Base-by-base conservation (phyloP, 2,329 filamentous ascomycete species). In the Ustulina deusta region DNA sequence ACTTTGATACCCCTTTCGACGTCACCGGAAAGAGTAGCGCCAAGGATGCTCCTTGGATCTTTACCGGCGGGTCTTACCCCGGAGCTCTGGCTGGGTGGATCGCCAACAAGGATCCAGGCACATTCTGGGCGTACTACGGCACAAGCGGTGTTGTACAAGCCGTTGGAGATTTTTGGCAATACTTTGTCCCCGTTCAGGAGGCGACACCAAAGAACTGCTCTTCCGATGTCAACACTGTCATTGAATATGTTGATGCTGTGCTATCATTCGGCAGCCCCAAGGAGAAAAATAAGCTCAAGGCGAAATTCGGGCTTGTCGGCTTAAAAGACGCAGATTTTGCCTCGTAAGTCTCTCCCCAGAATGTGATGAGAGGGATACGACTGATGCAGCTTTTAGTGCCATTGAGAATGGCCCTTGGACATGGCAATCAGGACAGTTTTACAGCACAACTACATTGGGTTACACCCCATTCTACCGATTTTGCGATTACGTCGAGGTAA, bases 201-300 rank as follows among this genome's bases (percentile, higher is more conserved):
- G 86, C 85, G 11, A 86, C 87, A 77, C 83, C 86, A 0, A 71
- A 80, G 74, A 89, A 89, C 78, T 89, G 87, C 80, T 86, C 83
- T 72, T 75, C 75, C 15, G 87, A 89, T 72, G 76, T 89, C 25
- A 74, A 78, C 22, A 74, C 79, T 2, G 85, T 88, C n/a, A 79
- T 88, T 62, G 78, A 84, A 20, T 77, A 88, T 71, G 79, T 89
- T 25, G 86, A 89, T 72, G 78, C 72, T 52, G 80, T 83, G 32
- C 78, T 82, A 17, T 72, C 78, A 51, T 78, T 79, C 56, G 84
- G 71, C 75, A 80, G 69, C 69, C 74, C 57, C 55, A 78, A 66
- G 71, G 83, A 74, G 68, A 82, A 84, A 73, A 70, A 77, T 51
- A 76, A 77, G 6, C 77, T 89, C 27, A 87, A 89, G 77, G 74